phyloP scores from a whole-genome alignment of 495 filamentous ascomycete species.

The Geoglossum glabrum region DNA sequence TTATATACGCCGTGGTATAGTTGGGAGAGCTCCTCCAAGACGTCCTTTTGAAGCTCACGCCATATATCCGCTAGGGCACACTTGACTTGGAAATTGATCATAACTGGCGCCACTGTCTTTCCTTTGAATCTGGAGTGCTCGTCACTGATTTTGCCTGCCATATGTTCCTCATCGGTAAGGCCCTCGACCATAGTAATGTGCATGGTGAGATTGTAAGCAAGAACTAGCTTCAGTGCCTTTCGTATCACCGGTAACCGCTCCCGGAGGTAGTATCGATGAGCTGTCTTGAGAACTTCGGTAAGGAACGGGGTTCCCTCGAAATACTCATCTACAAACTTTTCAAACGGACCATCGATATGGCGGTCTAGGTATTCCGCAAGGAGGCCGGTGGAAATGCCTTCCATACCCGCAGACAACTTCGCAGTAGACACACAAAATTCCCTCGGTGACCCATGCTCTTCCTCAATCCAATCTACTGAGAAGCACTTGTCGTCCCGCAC shows the following conservation, averaged over 20 bases:
- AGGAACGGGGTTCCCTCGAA: constrained; percentile 86
- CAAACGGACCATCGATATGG: constrained; percentile 74
- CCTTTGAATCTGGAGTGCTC: constrained; percentile 60
- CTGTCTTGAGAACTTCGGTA: constrained; percentile 84
- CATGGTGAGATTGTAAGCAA: constrained; percentile 81
- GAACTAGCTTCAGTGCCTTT: constrained; percentile 75
- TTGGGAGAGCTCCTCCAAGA: constrained; percentile 71
- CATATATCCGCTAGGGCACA: constrained; percentile 86
- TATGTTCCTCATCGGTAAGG: constrained; percentile 52
- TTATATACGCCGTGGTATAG: constrained; percentile 88
- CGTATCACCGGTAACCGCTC: constrained; percentile 68
- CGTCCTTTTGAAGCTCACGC: constrained; percentile 86
- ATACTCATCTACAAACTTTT: constrained; percentile 81
- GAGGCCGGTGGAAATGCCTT: constrained; percentile 54
- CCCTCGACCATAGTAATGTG: constrained; percentile 87
- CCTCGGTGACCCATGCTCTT: constrained; percentile 44
- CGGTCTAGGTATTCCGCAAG: constrained; percentile 79
- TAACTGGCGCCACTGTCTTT: constrained; percentile 76
- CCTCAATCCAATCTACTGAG: constrained; percentile 76
- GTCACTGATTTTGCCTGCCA: constrained; percentile 63
- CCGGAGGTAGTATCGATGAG: constrained; percentile 70
- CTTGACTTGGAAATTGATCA: constrained; percentile 98
- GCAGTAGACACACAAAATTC: constrained; percentile 71
- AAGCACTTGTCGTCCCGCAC: constrained; percentile 86
- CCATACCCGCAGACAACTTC: constrained; percentile 62